phyloP scores from a whole-genome alignment of 805 yeast species.

The Lipomyces starkeyi region DNA sequence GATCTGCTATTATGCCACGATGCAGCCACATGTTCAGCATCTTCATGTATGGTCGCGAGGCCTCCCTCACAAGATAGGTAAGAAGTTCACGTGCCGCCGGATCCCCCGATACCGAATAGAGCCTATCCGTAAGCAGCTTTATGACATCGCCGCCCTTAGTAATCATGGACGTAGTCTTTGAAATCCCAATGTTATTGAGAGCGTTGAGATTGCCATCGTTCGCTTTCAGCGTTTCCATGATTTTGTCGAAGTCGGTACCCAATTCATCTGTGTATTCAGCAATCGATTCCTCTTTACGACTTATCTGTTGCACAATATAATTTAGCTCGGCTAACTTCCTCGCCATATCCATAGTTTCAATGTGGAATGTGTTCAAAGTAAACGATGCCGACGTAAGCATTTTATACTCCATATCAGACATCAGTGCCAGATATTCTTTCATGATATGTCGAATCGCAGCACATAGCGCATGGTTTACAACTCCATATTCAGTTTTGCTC shows the following conservation, averaged over 20 bases:
- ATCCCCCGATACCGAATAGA: slow-evolving; percentile 71
- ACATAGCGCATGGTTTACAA: slow-evolving; percentile 75
- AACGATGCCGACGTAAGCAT: slow-evolving; percentile 57
- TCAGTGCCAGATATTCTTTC: slow-evolving; percentile 43
- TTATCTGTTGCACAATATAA: slow-evolving; percentile 59
- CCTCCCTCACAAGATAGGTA: slow-evolving; percentile 56
- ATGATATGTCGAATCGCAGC: slow-evolving; percentile 58
- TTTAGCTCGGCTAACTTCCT: slow-evolving; percentile 60
- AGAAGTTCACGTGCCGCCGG: slow-evolving; percentile 59
- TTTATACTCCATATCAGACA: slow-evolving; percentile 57
- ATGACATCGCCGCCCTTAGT: slow-evolving; percentile 79
- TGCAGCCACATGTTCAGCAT: slow-evolving; percentile 83
- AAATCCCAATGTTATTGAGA: slow-evolving; percentile 32
- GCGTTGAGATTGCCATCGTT: slow-evolving; percentile 44
- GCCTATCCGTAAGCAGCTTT: slow-evolving; percentile 62
- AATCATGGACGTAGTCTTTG: slow-evolving; percentile 38
- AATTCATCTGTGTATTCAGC: slow-evolving; percentile 42
- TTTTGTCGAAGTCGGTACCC: slow-evolving; percentile 50
- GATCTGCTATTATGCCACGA: slow-evolving; percentile 76
- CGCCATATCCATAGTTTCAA: slow-evolving; percentile 50
- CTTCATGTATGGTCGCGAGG: slow-evolving; percentile 65
- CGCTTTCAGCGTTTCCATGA: slow-evolving; percentile 51
- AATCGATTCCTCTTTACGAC: slow-evolving; percentile 51
- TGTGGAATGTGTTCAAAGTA: slow-evolving; percentile 65
- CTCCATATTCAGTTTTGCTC: slow-evolving; percentile 64